Base-by-base conservation (phyloP, 73 alveolate genomes). In the Durusdinium trenchii region DNA sequence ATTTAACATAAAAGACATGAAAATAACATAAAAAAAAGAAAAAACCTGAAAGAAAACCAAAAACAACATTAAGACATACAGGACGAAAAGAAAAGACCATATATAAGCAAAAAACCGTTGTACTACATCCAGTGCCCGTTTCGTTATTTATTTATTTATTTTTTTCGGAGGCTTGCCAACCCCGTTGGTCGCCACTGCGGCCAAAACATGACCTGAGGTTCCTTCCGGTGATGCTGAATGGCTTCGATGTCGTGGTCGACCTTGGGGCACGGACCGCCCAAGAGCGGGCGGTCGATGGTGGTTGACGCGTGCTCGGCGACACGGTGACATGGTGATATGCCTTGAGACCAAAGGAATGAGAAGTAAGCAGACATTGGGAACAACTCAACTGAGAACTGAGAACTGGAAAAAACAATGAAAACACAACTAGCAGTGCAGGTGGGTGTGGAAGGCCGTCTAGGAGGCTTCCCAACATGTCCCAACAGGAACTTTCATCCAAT, bases 221-320 rank as follows among this genome's bases (percentile, higher is more conserved):
- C 6, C 87, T 28, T 79, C 90, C 32, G 69, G 90, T 42, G 67
- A 48, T 46, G 71, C 48, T 1, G 76, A 83, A 46, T 32, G 52
- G 94, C 75, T 83, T 35, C 94, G 50, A n/a, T 83, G 94, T 46
- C 94, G 94, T 51, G 94, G 94, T 4, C 38, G 94, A 51, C 94
- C 94, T 12, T 83, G 94, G 94, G 94, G 94, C 50, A 16, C 18
- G 52, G 36, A n/a, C 20, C 9, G 51, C 51, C 75, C 75, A 83
- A 43, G 64, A 12, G 28, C 64, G 64, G 20, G 20, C 20, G 64
- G 64, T 9, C 64, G 64, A 54, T 12, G 9, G 64, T 54, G 64
- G 64, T 20, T 54, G 64, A 12, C 28, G 64, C 20, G 9, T 9
- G 9, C 64, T 12, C 9, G 20, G 20, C 64, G 28, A 20, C 20